A percentile compares a stretch with the other conserved stretches of the same genome.
These are phyloP conservation scores for Letharia columbiana DNA, from an alignment of 495 filamentous ascomycete species.

Conservation along the genomic window DNA sequence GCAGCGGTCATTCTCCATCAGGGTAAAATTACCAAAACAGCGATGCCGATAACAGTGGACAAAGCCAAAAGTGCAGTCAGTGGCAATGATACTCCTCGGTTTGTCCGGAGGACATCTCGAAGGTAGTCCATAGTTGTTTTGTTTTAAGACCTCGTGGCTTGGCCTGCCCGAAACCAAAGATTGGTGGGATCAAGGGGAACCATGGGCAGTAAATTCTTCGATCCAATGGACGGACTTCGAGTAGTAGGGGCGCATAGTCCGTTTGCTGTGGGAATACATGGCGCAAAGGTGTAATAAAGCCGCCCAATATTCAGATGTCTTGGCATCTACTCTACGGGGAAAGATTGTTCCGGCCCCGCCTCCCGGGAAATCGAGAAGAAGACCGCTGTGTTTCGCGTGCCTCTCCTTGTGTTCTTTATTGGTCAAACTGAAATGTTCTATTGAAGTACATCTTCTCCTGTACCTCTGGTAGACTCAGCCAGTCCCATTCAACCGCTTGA, in stretches of 20 bases:
- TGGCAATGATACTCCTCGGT: slow-evolving; percentile 5
- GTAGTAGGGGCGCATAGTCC: neutral
- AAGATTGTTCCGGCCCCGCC: neutral
- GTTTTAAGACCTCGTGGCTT: neutral
- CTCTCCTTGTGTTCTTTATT: too few relatives aligned
- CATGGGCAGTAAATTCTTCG: neutral
- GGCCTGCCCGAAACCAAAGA: neutral
- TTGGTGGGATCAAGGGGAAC: neutral
- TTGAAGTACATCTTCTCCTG: too few relatives aligned
- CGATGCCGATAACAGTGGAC: neutral
- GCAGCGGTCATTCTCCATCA: too few relatives aligned
- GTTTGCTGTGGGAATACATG: neutral
- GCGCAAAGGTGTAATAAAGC: neutral
- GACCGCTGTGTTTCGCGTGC: too few relatives aligned
- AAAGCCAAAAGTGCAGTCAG: neutral
- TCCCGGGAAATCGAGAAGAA: neutral
- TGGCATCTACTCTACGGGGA: neutral
- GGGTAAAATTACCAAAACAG: neutral
- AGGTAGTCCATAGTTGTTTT: neutral
- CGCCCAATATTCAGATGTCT: neutral
- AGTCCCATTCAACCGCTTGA: too few relatives aligned
- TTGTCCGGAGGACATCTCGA: neutral
- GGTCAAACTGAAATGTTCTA: too few relatives aligned
- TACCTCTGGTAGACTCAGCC: too few relatives aligned
- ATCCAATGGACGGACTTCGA: neutral